Percentiles rank a stretch among this genome's conserved stretches.
Evolutionary conservation across 1,139 yeast genomes (phyloP).

Genomic region (Casaregolazyma suthepensis): DNA sequence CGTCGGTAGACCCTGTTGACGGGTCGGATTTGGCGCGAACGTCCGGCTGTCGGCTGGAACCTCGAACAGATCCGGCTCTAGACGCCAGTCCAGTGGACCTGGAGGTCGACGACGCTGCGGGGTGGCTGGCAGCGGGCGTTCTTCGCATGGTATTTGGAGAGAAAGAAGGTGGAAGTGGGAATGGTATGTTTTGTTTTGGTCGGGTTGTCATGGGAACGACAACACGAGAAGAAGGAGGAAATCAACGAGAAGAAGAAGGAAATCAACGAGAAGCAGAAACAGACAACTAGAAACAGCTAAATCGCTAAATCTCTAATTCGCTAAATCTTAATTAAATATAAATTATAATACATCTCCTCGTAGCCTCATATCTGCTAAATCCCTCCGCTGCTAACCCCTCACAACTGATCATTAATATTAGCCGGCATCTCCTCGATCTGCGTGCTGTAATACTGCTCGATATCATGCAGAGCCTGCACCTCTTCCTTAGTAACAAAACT

Average conservation of each 20-base stretch:
- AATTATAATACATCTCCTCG: neutral
- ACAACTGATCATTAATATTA: conserved; percentile 47
- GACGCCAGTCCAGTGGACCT: neutral
- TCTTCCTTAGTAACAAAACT: conserved; percentile 78
- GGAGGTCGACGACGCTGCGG: neutral
- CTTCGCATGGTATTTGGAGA: neutral
- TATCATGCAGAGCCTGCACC: conserved; percentile 49
- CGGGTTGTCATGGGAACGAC: conserved; percentile 6
- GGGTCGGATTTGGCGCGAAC: neutral
- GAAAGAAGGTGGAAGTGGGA: neutral
- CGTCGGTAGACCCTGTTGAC: conserved; percentile 4
- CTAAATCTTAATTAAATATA: too few species aligned
- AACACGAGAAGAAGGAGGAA: too few species aligned
- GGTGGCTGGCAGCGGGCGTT: neutral
- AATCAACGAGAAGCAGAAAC: neutral
- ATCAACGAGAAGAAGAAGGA: too few species aligned
- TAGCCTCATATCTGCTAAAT: too few species aligned
- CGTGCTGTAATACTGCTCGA: conserved; percentile 72
- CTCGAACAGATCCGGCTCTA: neutral
- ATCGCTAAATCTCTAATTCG: neutral
- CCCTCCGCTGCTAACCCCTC: too few species aligned
- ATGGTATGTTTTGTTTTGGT: neutral
- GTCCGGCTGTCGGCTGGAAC: neutral
- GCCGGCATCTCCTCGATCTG: conserved; percentile 86
- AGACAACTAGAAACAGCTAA: neutral